These are phyloP conservation scores for Sarcomyxa edulis DNA, from an alignment of 768 basidiomycete species.

Conservation along the genomic window DNA sequence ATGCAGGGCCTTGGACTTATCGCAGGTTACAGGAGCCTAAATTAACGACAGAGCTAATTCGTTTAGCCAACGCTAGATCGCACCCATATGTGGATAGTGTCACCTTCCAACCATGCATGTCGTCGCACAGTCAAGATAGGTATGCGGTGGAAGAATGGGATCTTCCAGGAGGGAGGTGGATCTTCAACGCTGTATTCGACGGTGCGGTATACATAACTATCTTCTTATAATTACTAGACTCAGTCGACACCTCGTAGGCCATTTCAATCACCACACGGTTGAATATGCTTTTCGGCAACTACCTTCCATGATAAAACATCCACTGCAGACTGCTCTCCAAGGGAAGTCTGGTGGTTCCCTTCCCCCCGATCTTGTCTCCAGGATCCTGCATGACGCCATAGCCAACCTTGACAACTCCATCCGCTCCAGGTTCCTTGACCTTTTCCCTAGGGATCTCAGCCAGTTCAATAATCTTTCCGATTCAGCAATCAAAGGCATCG, in stretches of 20 bases:
- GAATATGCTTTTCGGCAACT: slow-evolving; percentile 35
- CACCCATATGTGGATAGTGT: slow-evolving; percentile 21
- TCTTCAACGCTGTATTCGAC: slow-evolving; percentile 29
- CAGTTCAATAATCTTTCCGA: slow-evolving; percentile 8
- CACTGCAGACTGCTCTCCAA: slow-evolving; percentile 19
- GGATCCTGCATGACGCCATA: slow-evolving; percentile 31
- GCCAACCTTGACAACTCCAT: slow-evolving; percentile 36
- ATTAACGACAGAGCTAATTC: slow-evolving; percentile 33
- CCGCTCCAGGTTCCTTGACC: slow-evolving; percentile 33
- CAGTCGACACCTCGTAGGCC: slow-evolving; percentile 30
- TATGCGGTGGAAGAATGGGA: slow-evolving; percentile 25
- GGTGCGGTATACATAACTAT: slow-evolving; percentile 24
- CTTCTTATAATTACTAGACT: slow-evolving; percentile 3
- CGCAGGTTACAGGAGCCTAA: slow-evolving; percentile 36
- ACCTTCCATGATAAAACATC: slow-evolving; percentile 31
- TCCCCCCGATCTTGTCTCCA: slow-evolving; percentile 28
- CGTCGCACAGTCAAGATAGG: slow-evolving; percentile 28
- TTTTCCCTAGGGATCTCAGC: slow-evolving; percentile 32
- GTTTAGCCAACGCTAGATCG: slow-evolving; percentile 30
- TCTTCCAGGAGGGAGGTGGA: slow-evolving; percentile 25
- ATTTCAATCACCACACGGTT: slow-evolving; percentile 43
- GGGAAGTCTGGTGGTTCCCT: slow-evolving; percentile 21
- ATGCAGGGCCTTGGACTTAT: slow-evolving; percentile 49
- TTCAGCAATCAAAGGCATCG: slow-evolving; percentile 2
- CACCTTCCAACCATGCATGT: slow-evolving; percentile 29